A percentile compares a stretch with the other conserved stretches of the same genome.
Conservation (phyloP, 2,329 filamentous ascomycete species). For the Zasmidium angulare region DNA sequence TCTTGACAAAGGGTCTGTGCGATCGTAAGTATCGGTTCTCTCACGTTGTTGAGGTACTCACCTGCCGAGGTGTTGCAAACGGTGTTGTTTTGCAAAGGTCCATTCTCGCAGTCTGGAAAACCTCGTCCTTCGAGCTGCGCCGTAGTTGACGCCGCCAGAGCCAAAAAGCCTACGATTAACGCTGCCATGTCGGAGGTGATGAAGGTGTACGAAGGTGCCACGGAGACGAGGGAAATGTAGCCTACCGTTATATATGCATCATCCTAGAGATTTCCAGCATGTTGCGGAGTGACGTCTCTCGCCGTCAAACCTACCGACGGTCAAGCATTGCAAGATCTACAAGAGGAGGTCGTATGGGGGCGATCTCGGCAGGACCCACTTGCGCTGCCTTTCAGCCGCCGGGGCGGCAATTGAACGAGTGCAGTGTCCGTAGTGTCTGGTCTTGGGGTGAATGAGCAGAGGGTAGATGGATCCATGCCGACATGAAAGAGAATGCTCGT, state of each 20-base stretch:
- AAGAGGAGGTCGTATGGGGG: conserved; percentile 1
- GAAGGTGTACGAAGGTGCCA: not conserved
- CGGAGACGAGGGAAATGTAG: not conserved
- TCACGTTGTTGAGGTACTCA: no score
- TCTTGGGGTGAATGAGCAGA: not conserved
- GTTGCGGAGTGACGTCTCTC: conserved; percentile 1
- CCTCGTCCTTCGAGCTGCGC: conserved; percentile 23
- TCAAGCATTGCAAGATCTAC: conserved; percentile 2
- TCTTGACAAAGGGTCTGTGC: conserved; percentile 24
- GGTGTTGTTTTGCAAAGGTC: conserved; percentile 50
- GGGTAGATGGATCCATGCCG: no score
- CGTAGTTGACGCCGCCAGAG: conserved; percentile 6
- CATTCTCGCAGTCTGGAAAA: conserved; percentile 53
- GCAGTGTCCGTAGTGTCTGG: not conserved
- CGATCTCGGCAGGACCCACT: not conserved
- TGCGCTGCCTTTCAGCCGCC: not conserved
- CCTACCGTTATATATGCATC: not conserved
- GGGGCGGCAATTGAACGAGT: not conserved
- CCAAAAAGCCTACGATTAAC: conserved; percentile 8
- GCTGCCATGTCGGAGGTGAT: conserved; percentile 3
- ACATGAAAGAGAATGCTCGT: no score
- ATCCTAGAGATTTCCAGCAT: not conserved
- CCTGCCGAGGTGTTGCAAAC: conserved; percentile 50
- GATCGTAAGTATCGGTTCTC: conserved; percentile 38
- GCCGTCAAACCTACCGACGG: not conserved